Conservation (phyloP, 2,329 filamentous ascomycete species). For the Simplicillium sp. region DNA sequence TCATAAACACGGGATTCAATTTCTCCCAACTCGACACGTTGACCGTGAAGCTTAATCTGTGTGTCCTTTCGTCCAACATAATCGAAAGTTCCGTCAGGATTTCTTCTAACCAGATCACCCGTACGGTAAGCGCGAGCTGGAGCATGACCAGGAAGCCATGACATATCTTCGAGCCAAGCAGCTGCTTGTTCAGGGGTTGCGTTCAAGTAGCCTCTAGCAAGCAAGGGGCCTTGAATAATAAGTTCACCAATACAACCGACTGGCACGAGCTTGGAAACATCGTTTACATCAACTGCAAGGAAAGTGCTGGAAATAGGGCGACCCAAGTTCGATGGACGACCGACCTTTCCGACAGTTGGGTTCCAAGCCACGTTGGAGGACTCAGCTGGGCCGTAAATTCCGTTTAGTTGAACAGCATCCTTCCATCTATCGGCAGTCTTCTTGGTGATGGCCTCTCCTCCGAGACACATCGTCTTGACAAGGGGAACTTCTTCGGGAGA, state of each 20-base stretch:
- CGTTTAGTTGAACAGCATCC: not conserved
- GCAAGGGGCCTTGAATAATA: slow-evolving; percentile 9
- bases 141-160: not conserved
- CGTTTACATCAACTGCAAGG: slow-evolving; percentile 3
- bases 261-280: slow-evolving; percentile 6
- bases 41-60: slow-evolving; percentile 48
- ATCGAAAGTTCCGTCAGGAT: slow-evolving; percentile 23
- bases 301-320: not conserved
- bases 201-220: slow-evolving; percentile 10
- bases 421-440: not conserved
- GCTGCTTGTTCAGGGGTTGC: slow-evolving; percentile 9
- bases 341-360: not conserved
- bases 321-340: slow-evolving; percentile 4
- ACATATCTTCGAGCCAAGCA: slow-evolving; percentile 10
- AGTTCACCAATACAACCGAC: slow-evolving; percentile 11
- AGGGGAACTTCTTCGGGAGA: not conserved
- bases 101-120: slow-evolving; percentile 14
- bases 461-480: not conserved
- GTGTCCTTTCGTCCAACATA: slow-evolving; percentile 41
- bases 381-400: slow-evolving; percentile 4
- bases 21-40: slow-evolving; percentile 33
- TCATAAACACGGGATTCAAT: slow-evolving; percentile 7
- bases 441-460: slow-evolving; percentile 14
- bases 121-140: slow-evolving; percentile 12
- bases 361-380: slow-evolving; percentile 1